Conservation (phyloP, 2,329 filamentous ascomycete genomes). For the Hypoxylon sp. region DNA sequence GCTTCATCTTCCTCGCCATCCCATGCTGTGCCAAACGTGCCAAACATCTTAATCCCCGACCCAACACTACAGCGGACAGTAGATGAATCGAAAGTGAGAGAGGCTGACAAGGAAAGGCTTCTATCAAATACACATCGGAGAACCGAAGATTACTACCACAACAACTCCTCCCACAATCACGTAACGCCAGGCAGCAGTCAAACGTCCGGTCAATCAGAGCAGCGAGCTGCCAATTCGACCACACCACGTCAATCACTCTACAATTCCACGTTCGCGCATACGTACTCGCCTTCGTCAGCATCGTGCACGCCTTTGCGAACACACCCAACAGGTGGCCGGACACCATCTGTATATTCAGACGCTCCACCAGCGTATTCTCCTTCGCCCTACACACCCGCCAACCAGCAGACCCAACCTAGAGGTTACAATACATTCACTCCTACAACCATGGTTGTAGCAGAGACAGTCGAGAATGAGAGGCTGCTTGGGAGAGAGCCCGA, state of each 20-base stretch:
- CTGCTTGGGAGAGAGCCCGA: slow-evolving; percentile 55
- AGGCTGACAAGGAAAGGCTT: slow-evolving; percentile 54
- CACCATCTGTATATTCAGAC: slow-evolving; percentile 47
- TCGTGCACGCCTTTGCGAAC: slow-evolving; percentile 35
- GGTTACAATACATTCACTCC: slow-evolving; percentile 57
- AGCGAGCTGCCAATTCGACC: slow-evolving; percentile 24
- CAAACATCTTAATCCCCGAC: slow-evolving; percentile 59
- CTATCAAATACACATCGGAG: slow-evolving; percentile 46
- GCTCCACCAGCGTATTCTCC: slow-evolving; percentile 63
- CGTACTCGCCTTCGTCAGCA: slow-evolving; percentile 42
- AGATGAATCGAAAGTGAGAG: slow-evolving; percentile 54
- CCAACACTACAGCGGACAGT: slow-evolving; percentile 51
- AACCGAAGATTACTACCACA: slow-evolving; percentile 7
- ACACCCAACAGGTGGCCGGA: slow-evolving; percentile 33
- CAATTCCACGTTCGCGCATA: slow-evolving; percentile 27
- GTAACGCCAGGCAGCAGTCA: slow-evolving; percentile 27
- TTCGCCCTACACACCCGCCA: slow-evolving; percentile 41
- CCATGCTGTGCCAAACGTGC: slow-evolving; percentile 53
- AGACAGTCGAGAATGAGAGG: slow-evolving; percentile 52
- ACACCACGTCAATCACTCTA: slow-evolving; percentile 23
- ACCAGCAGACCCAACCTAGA: slow-evolving; percentile 31
- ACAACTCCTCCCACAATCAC: slow-evolving; percentile 7
- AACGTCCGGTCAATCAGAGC: slow-evolving; percentile 25
- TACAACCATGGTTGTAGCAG: slow-evolving; percentile 53
- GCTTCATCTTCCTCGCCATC: slow-evolving; percentile 49